A percentile compares a stretch with the other conserved stretches of the same genome.
phyloP scores from a whole-genome alignment of 208 protist genomes.

The Zelonia costaricensis region DNA sequence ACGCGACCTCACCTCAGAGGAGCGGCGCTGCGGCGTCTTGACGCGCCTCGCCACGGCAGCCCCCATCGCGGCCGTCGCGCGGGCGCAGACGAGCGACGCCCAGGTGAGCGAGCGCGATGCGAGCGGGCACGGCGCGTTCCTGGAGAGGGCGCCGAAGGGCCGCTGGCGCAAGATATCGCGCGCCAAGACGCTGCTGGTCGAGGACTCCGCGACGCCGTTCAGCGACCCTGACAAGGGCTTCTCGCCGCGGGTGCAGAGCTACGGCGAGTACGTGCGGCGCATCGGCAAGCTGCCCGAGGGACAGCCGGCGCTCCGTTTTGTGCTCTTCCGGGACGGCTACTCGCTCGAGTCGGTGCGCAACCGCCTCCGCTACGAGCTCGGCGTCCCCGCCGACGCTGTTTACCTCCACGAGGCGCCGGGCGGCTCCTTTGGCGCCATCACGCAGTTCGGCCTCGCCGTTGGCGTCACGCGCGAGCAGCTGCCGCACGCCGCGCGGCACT shows the following conservation, averaged over 20 bases:
- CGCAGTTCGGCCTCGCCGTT: slow-evolving; percentile 66
- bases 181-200: slow-evolving; percentile 58
- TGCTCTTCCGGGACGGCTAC: slow-evolving; percentile 72
- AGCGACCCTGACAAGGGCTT: slow-evolving; percentile 65
- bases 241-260: slow-evolving; percentile 57
- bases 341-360: slow-evolving; percentile 48
- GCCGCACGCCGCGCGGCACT: slow-evolving; percentile 72
- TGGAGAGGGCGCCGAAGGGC: slow-evolving; percentile 52
- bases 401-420: slow-evolving; percentile 41
- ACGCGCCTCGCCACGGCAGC: slow-evolving; percentile 15
- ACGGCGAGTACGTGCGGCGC: slow-evolving; percentile 74
- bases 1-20: slow-evolving; percentile 50
- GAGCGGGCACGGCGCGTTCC: slow-evolving; percentile 32
- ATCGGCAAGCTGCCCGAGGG: slow-evolving; percentile 55
- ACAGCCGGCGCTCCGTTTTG: slow-evolving; percentile 64
- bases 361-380: slow-evolving; percentile 73
- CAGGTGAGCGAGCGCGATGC: slow-evolving; percentile 75
- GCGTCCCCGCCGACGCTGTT: slow-evolving; percentile 48
- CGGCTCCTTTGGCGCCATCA: slow-evolving; percentile 66
- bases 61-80: slow-evolving; percentile 43
- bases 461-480: slow-evolving; percentile 82
- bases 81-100: slow-evolving; percentile 65
- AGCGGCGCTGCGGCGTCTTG: slow-evolving; percentile 58
- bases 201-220: slow-evolving; percentile 66
- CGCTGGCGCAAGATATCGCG: slow-evolving; percentile 83